Conservation (phyloP, 768 basidiomycete species). For the Collybia sp. region DNA sequence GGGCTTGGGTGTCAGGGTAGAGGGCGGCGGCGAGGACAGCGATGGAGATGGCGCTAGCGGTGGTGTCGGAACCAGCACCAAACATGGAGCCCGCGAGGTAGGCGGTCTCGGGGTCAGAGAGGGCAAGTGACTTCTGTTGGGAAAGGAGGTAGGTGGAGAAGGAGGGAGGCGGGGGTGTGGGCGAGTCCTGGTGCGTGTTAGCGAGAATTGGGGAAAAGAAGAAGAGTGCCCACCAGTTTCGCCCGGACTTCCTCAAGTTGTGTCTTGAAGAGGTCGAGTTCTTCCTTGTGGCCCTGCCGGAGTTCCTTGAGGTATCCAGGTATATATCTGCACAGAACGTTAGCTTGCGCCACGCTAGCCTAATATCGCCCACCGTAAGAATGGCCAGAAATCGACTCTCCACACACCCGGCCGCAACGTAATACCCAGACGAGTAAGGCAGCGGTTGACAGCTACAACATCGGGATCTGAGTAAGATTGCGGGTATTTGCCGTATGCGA, state of each 20-base stretch:
- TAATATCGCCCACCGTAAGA: conserved; percentile 23
- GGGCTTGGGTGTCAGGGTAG: conserved; percentile 45
- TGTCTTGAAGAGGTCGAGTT: conserved; percentile 48
- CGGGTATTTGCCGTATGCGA: conserved; percentile 42
- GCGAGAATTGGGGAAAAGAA: conserved; percentile 11
- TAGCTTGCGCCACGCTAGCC: too few species aligned
- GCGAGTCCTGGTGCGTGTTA: conserved; percentile 25
- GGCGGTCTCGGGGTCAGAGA: conserved; percentile 52
- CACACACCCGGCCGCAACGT: conserved; percentile 40
- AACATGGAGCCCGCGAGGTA: conserved; percentile 65
- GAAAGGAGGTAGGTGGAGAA: conserved; percentile 59
- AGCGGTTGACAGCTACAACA: conserved; percentile 39
- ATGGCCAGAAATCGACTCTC: conserved; percentile 43
- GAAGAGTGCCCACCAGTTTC: conserved; percentile 33
- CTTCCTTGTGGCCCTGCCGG: conserved; percentile 49
- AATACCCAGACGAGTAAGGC: conserved; percentile 39
- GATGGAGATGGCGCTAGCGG: conserved; percentile 53
- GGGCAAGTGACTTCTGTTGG: conserved; percentile 45
- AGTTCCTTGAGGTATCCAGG: conserved; percentile 62
- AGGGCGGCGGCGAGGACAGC: conserved; percentile 53
- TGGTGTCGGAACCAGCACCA: conserved; percentile 65
- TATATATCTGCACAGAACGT: conserved; percentile 31
- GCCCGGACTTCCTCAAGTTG: conserved; percentile 42
- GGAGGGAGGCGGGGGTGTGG: conserved; percentile 23
- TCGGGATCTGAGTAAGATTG: conserved; percentile 41